phyloP scores from a whole-genome alignment of 345 rosid species.

The Gossypium longicalyx region DNA sequence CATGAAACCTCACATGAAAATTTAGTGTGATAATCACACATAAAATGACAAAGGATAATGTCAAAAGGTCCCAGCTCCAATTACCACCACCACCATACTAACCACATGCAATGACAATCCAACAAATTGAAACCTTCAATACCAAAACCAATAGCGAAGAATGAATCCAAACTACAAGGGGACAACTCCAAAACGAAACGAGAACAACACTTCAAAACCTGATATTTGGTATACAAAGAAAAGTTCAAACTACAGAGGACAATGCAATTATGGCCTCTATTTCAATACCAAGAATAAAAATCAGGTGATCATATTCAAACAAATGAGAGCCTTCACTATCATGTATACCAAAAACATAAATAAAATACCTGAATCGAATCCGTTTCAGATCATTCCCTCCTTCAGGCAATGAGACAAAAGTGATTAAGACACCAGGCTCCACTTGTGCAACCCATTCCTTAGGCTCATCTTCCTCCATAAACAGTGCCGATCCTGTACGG shows the following conservation, averaged over 20 bases:
- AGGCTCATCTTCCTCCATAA: conserved; percentile 85
- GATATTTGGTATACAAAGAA: not conserved
- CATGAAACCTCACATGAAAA: conserved; percentile 21
- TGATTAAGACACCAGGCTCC: conserved; percentile 97
- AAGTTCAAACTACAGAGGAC: conserved; percentile 1
- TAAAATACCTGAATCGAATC: conserved; percentile 83
- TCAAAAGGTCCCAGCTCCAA: conserved; percentile 16
- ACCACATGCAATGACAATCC: not conserved
- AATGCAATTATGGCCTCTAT: not conserved
- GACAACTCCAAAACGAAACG: conserved; percentile 5
- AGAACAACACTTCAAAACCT: not conserved
- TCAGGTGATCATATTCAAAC: conserved; percentile 11
- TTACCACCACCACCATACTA: not conserved
- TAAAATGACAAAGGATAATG: conserved; percentile 17
- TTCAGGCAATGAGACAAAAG: conserved; percentile 74
- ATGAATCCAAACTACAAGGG: not conserved
- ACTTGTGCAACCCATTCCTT: conserved; percentile 99
- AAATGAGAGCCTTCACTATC: conserved; percentile 17
- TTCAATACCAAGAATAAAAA: conserved; percentile 5
- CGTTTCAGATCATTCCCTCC: conserved; percentile 94
- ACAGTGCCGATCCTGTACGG: conserved; percentile 65
- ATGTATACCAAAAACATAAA: conserved; percentile 1
- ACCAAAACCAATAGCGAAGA: not conserved
- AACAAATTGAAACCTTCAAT: conserved; percentile 14
- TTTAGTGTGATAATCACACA: conserved; percentile 10